These are phyloP conservation scores for Chaetomiaceae sp. DNA, from an alignment of 2,329 filamentous ascomycete species.

Conservation along the genomic window DNA sequence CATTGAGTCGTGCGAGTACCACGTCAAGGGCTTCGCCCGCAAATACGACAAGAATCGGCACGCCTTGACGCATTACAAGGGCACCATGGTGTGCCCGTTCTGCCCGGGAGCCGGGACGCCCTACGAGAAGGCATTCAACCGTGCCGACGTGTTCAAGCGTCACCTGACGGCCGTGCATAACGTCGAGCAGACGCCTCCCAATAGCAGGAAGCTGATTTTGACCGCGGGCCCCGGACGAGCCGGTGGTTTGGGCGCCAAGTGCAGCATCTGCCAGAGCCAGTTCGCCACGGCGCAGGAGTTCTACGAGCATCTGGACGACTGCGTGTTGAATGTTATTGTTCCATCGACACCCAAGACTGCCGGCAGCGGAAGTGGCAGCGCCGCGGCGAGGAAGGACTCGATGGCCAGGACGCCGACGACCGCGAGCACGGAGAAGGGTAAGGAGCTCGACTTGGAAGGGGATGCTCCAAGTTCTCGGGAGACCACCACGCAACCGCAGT, in stretches of 20 bases:
- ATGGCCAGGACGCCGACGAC: constrained; percentile 25
- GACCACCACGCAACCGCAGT: background rate
- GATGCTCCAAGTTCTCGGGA: constrained; percentile 9
- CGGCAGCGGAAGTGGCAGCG: constrained; percentile 18
- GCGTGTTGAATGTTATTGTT: constrained; percentile 54
- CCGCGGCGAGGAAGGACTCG: constrained; percentile 23
- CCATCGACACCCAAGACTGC: constrained; percentile 35
- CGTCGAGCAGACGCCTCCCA: constrained; percentile 89
- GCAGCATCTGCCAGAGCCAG: constrained; percentile 75
- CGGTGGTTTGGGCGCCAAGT: constrained; percentile 59
- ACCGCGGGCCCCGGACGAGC: constrained; percentile 22
- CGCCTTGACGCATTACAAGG: constrained; percentile 94
- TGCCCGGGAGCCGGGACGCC: constrained; percentile 83
- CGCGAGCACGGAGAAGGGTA: constrained; percentile 24
- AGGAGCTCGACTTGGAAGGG: constrained; percentile 17
- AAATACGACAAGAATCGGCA: constrained; percentile 99
- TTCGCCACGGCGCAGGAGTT: constrained; percentile 91
- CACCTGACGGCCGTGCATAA: constrained; percentile 89
- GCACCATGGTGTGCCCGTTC: constrained; percentile 96
- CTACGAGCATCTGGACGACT: constrained; percentile 85
- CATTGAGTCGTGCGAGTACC: constrained; percentile 87
- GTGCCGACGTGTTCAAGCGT: constrained; percentile 94
- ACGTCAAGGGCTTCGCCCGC: constrained; percentile 86
- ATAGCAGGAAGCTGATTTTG: constrained; percentile 68
- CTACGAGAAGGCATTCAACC: constrained; percentile 91